Evolutionary conservation across 2,329 filamentous ascomycete genomes (phyloP).

Genomic region (Claviceps humidiphila): DNA sequence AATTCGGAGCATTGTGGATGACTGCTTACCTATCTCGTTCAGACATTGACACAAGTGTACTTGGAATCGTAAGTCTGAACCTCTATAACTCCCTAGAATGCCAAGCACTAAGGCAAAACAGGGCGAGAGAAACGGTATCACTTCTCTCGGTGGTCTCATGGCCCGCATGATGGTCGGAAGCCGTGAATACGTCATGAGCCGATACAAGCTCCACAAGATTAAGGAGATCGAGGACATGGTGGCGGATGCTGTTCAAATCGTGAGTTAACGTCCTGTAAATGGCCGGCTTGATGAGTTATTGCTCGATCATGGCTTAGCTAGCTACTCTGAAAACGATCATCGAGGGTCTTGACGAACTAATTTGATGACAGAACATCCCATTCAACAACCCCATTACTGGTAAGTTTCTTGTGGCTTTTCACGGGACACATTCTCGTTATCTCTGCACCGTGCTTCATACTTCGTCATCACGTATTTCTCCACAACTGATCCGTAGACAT

Average conservation of each 20-base stretch:
- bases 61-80: slow-evolving; percentile 3
- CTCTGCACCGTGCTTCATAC: background rate
- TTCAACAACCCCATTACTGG: slow-evolving; percentile 21
- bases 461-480: too few relatives aligned
- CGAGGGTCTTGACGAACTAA: background rate
- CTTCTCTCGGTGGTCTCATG: slow-evolving; percentile 8
- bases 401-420: background rate
- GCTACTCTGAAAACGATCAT: background rate
- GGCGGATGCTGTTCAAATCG: slow-evolving; percentile 26
- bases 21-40: background rate
- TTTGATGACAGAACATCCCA: slow-evolving; percentile 10
- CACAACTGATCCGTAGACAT: background rate
- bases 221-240: slow-evolving; percentile 77
- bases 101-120: background rate
- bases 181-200: slow-evolving; percentile 8
- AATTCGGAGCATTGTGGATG: background rate
- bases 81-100: background rate
- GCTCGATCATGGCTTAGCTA: background rate
- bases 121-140: slow-evolving; percentile 8
- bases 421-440: too few relatives aligned
- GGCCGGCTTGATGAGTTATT: background rate
- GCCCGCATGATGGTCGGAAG: slow-evolving; percentile 22
- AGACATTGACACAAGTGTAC: slow-evolving; percentile 7
- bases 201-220: slow-evolving; percentile 76
- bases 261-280: background rate